Evolutionary conservation across 495 filamentous ascomycete genomes (phyloP).

Genomic region (Aspergillus ostianus): DNA sequence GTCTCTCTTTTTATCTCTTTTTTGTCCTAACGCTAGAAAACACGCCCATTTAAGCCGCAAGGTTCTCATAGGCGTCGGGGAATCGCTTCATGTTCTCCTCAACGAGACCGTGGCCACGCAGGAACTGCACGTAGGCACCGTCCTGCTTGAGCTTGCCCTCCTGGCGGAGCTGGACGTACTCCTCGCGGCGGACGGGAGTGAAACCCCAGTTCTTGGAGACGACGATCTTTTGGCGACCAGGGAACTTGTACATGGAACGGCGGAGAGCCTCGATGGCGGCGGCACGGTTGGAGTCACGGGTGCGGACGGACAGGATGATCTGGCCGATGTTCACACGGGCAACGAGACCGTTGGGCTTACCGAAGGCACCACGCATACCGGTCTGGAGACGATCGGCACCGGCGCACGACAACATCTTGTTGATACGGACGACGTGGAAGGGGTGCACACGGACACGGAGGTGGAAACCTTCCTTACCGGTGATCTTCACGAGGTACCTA

Average conservation of each 20-base stretch:
- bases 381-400: slow-evolving; percentile 99
- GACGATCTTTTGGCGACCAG: slow-evolving; percentile 99
- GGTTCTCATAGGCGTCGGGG: slow-evolving; percentile 79
- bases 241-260: slow-evolving; percentile 99
- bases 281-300: slow-evolving; percentile 86
- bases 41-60: slow-evolving; percentile 41
- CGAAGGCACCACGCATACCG: slow-evolving; percentile 99
- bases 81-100: slow-evolving; percentile 86
- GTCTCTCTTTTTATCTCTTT: slow-evolving; percentile 5
- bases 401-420: slow-evolving; percentile 99
- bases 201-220: slow-evolving; percentile 99
- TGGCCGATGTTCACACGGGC: slow-evolving; percentile 99
- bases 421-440: slow-evolving; percentile 99
- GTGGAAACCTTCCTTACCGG: slow-evolving; percentile 99
- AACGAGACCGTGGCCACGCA: slow-evolving; percentile 83
- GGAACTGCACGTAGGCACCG: slow-evolving; percentile 99
- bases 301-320: slow-evolving; percentile 94
- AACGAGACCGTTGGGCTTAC: slow-evolving; percentile 96
- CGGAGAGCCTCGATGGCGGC: slow-evolving; percentile 97
- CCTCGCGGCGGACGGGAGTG: slow-evolving; percentile 94
- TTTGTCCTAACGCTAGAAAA: slow-evolving; percentile 7
- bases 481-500: slow-evolving; percentile 90
- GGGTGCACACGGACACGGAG: slow-evolving; percentile 97
- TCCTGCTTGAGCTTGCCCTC: slow-evolving; percentile 88
- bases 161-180: slow-evolving; percentile 90